Conservation (phyloP, 306 rosid species). For the Lagenaria siceraria region DNA sequence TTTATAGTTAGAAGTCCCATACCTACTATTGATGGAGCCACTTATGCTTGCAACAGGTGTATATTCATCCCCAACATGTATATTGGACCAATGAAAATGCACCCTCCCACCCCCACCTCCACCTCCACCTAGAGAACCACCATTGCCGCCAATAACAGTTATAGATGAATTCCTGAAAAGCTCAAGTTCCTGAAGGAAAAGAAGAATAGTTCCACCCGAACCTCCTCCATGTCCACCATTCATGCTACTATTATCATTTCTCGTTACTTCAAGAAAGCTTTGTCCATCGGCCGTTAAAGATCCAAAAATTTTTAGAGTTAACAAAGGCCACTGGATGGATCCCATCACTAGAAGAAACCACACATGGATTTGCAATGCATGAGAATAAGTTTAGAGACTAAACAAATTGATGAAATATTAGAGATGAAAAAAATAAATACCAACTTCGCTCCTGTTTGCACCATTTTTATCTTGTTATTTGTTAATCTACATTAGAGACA, state of each 20-base stretch:
- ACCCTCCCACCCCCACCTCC: conserved; percentile 99
- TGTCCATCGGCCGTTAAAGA: conserved; percentile 81
- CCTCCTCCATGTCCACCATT: conserved; percentile 94
- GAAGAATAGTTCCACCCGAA: conserved; percentile 94
- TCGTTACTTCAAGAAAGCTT: conserved; percentile 47
- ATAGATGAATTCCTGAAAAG: conserved; percentile 62
- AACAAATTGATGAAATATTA: not conserved
- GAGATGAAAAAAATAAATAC: not conserved
- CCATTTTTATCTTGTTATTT: not conserved
- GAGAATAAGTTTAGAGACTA: not conserved
- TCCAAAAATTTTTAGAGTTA: conserved; percentile 66
- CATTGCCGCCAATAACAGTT: conserved; percentile 75
- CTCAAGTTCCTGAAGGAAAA: conserved; percentile 87
- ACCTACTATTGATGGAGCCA: conserved; percentile 75
- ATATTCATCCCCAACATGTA: conserved; percentile 66
- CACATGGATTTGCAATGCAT: conserved; percentile 1
- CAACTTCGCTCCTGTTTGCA: not conserved
- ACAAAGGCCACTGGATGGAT: conserved; percentile 90
- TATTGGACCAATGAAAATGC: conserved; percentile 94
- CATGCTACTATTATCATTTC: conserved; percentile 44
- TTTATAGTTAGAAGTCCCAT: conserved; percentile 5
- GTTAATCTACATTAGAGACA: not conserved
- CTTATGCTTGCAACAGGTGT: conserved; percentile 69
- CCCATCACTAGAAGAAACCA: conserved; percentile 61
- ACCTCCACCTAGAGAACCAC: conserved; percentile 87